Base-by-base conservation (phyloP, 1,284 basidiomycete genomes). In the Apiotrichum veenhuisii region DNA sequence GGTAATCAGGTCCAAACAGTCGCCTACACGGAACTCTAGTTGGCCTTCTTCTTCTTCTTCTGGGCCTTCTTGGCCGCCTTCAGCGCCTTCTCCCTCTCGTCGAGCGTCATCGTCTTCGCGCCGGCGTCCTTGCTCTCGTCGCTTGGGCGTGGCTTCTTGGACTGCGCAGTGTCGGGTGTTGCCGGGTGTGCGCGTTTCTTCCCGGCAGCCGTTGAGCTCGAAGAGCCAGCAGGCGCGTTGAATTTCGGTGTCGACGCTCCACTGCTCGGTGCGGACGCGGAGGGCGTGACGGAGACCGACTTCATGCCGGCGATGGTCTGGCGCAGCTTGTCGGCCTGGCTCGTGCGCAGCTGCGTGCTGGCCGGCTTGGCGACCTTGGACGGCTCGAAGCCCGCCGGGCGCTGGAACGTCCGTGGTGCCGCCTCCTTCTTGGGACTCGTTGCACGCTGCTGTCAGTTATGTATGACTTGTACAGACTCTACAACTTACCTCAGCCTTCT, bases 1-100 rank as follows among this genome's bases (percentile, higher is more conserved):
- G n/a, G 37, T 38, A 10, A 17, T 11, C 17, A 38, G 17, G 37
- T 36, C 15, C n/a, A n/a, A 3, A 1, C 17, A 4, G 17, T 17
- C 37, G 70, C 71, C 23, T 77, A 75, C 66, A 69, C 76, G 46
- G 76, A 77, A 69, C 77, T 75, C 47, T 36, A 27, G 34, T 40
- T 53, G 43, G 23, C 43, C 56, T 54, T 45, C 42, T 45, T 44
- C 49, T 57, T 57, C 55, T 62, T 63, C 66, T 67, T 67, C 51
- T 61, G 57, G 23, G 54, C 52, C 62, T 62, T 62, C 62, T 63
- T 65, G 10, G 52, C 52, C 8, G 64, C 64, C 55, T 64, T 64
- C 43, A 58, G 30, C 54, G 50, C 57, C 30, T 54, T 45, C 46
- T 64, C 66, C 40, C 64, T 43, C 40, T 63, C 61, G 52, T 67